phyloP scores from a whole-genome alignment of 2,329 filamentous ascomycete genomes.

The Penicillium oxalicum region DNA sequence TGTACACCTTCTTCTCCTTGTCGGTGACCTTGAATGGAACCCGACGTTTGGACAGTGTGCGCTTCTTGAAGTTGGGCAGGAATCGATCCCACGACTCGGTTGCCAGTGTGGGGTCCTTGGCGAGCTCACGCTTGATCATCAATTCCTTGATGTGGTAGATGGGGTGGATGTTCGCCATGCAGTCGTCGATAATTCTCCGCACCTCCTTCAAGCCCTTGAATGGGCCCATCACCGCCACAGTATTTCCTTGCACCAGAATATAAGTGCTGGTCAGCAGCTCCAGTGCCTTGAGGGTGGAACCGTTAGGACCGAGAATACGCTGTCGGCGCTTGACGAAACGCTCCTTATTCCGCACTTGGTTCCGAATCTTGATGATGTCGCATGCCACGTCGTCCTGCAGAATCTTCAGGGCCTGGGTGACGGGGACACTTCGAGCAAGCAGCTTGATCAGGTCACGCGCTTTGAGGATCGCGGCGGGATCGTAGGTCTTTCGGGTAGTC shows the following conservation, averaged over 20 bases:
- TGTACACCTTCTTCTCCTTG: constrained; percentile 91
- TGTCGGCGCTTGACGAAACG: constrained; percentile 92
- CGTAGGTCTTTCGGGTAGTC: constrained; percentile 84
- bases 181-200: constrained; percentile 82
- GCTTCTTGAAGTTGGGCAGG: constrained; percentile 94
- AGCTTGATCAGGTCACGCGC: constrained; percentile 92
- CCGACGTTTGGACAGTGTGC: constrained; percentile 75
- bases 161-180: constrained; percentile 89
- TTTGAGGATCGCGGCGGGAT: constrained; percentile 88
- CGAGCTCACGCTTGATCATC: constrained; percentile 89
- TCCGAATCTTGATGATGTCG: constrained; percentile 94
- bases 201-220: constrained; percentile 94
- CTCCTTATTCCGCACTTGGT: constrained; percentile 85
- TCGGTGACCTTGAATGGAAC: constrained; percentile 81
- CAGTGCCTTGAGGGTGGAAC: constrained; percentile 87
- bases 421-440: constrained; percentile 78
- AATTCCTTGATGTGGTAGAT: constrained; percentile 92
- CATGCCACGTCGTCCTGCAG: constrained; percentile 85
- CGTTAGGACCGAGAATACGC: constrained; percentile 83
- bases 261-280: constrained; percentile 89
- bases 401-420: constrained; percentile 68
- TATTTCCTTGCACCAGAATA: constrained; percentile 94
- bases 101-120: constrained; percentile 78
- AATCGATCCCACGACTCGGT: constrained; percentile 94
- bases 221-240: constrained; percentile 82